phyloP scores from a whole-genome alignment of 345 rosid genomes.

The Rhodomyrtus tomentosa region DNA sequence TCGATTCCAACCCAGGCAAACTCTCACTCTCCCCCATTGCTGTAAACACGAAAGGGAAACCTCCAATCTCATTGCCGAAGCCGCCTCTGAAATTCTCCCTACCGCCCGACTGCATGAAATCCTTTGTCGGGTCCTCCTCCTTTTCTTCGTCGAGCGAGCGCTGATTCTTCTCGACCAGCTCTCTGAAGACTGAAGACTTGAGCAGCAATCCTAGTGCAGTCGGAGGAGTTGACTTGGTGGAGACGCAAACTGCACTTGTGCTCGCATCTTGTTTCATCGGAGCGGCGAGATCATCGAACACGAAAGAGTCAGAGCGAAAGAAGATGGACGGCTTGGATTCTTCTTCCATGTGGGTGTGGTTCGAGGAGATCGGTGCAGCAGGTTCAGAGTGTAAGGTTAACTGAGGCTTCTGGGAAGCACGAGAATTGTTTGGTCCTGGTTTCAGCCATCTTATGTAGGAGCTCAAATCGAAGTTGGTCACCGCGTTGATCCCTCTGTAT shows the following conservation, averaged over 20 bases:
- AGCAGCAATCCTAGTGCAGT: slow-evolving; percentile 51
- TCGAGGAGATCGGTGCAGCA: not conserved
- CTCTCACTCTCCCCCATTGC: not conserved
- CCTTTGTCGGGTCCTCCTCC: not conserved
- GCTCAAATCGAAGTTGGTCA: slow-evolving; percentile 43
- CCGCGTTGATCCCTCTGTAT: slow-evolving; percentile 37
- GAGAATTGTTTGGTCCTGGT: slow-evolving; percentile 12
- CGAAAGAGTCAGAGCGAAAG: slow-evolving; percentile 3
- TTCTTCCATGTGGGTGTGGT: not conserved
- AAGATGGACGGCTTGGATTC: not conserved
- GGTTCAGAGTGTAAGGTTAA: not conserved
- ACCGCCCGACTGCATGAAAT: not conserved
- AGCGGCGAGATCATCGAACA: slow-evolving; percentile 10
- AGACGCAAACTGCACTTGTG: not conserved
- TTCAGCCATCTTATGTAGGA: slow-evolving; percentile 40
- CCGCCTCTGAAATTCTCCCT: not conserved
- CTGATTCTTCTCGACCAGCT: slow-evolving; percentile 36
- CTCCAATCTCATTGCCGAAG: slow-evolving; percentile 4
- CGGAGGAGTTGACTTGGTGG: slow-evolving; percentile 16
- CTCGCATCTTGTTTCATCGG: not conserved
- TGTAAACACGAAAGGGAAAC: not conserved
- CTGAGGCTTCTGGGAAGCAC: slow-evolving; percentile 7
- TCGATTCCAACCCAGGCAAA: slow-evolving; percentile 13
- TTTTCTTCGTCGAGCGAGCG: not conserved
- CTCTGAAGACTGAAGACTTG: slow-evolving; percentile 44